These are phyloP conservation scores for Tillandsia leiboldiana DNA, from an alignment of 176 grass and related monocot species.

Conservation along the genomic window DNA sequence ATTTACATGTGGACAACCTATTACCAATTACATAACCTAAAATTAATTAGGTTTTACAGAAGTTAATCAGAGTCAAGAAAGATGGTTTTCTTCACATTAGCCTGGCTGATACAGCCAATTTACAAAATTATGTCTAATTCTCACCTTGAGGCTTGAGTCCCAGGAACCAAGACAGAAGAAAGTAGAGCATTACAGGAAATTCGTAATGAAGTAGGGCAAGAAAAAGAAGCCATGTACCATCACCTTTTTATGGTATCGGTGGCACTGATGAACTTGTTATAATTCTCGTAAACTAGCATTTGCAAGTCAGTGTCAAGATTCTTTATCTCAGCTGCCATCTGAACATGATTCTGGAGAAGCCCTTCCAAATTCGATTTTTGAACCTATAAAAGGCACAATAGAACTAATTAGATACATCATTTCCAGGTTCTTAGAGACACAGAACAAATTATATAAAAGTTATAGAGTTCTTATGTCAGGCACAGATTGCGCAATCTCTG, in stretches of 20 bases:
- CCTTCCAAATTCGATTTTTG: conserved; percentile 91
- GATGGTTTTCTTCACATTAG: neutral
- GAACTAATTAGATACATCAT: conserved; percentile 1
- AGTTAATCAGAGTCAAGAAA: neutral
- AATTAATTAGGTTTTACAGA: neutral
- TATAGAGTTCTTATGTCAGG: conserved; percentile 1
- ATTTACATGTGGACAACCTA: no score
- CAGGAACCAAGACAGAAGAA: neutral
- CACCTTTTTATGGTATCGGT: conserved; percentile 98
- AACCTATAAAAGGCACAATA: conserved; percentile 36
- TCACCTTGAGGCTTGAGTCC: neutral
- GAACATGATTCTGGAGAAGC: conserved; percentile 87
- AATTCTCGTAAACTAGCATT: conserved; percentile 98
- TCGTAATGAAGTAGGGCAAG: neutral
- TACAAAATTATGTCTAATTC: neutral
- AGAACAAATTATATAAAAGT: conserved; percentile 7
- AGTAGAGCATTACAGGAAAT: neutral
- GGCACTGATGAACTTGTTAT: conserved; percentile 98
- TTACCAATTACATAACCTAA: no score
- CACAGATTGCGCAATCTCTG: no score
- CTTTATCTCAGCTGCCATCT: conserved; percentile 99
- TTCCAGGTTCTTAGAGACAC: conserved; percentile 14
- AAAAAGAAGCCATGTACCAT: conserved; percentile 11
- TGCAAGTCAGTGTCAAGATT: conserved; percentile 99
- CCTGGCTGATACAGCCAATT: neutral